Percentiles rank a stretch among this genome's conserved stretches.
phyloP scores from a whole-genome alignment of 257 asterid genomes.

The Salvia hispanica region DNA sequence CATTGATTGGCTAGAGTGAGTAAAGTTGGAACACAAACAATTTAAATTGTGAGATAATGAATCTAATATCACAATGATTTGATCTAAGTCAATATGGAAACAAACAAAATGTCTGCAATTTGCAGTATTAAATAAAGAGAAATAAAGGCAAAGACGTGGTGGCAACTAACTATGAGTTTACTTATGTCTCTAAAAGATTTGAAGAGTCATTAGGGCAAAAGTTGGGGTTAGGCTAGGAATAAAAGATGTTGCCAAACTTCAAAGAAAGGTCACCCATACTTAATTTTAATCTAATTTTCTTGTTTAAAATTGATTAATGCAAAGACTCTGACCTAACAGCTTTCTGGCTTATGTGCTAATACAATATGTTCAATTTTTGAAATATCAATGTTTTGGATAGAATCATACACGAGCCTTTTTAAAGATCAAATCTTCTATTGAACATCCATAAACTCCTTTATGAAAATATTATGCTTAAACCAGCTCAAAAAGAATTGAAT shows the following conservation, averaged over 20 bases:
- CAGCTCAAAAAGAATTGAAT: neutral
- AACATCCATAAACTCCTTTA: neutral
- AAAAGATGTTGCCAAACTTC: conserved; percentile 28
- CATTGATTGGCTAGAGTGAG: neutral
- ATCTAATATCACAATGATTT: neutral
- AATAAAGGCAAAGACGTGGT: conserved; percentile 26
- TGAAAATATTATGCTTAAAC: neutral
- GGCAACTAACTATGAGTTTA: conserved; percentile 28
- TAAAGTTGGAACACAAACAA: neutral
- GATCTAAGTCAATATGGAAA: conserved; percentile 20
- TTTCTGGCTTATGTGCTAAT: conserved; percentile 25
- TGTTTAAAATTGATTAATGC: neutral
- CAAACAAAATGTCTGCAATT: conserved; percentile 17
- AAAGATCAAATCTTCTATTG: neutral
- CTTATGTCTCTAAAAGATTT: conserved; percentile 37
- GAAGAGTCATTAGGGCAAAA: conserved; percentile 46
- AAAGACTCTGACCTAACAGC: conserved; percentile 24
- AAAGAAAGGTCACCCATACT: conserved; percentile 8
- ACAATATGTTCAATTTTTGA: neutral
- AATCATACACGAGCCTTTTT: conserved; percentile 13
- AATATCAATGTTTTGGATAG: conserved; percentile 28
- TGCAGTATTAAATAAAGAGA: conserved; percentile 15
- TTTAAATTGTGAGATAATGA: neutral
- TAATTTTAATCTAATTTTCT: neutral
- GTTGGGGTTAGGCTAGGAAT: conserved; percentile 37